A percentile compares a stretch with the other conserved stretches of the same genome.
These are phyloP conservation scores for Phytophthora lateralis DNA, from an alignment of 352 stramenopile species.

Conservation along the genomic window DNA sequence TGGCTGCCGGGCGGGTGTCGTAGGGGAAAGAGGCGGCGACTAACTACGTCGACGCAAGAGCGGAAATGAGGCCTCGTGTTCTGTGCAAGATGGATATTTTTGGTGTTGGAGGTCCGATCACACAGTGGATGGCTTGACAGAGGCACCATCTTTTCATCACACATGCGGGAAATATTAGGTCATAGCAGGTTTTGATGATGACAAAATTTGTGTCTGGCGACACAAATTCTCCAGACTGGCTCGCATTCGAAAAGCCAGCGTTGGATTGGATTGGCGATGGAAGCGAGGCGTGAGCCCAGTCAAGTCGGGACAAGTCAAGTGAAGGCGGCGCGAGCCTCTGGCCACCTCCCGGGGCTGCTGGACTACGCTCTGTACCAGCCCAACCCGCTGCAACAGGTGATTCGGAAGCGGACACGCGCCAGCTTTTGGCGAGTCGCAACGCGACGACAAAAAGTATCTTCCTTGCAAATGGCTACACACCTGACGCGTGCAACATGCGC, in stretches of 20 bases:
- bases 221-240: background rate
- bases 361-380: conserved; percentile 34
- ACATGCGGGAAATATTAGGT: background rate
- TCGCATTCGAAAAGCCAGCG: conserved; percentile 8
- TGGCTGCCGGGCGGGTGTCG: conserved; percentile 20
- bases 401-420: conserved; percentile 5
- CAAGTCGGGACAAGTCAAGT: conserved; percentile 21
- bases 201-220: conserved; percentile 24
- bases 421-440: conserved; percentile 7
- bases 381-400: conserved; percentile 36
- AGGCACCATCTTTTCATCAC: conserved; percentile 13
- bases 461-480: conserved; percentile 4
- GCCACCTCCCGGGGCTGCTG: conserved; percentile 10
- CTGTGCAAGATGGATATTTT: conserved; percentile 35
- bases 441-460: conserved; percentile 40
- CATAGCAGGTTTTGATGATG: conserved; percentile 19
- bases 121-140: background rate
- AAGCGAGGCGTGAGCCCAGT: conserved; percentile 6
- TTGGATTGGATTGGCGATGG: conserved; percentile 5
- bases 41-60: conserved; percentile 18
- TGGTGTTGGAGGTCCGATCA: background rate
- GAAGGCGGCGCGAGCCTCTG: conserved; percentile 1
- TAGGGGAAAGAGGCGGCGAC: too few species aligned
- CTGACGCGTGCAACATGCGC: background rate
- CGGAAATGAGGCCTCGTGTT: conserved; percentile 32